Evolutionary conservation across 2,329 filamentous ascomycete species (phyloP), one percentile per base, ranked within the genome.

Genomic region (Fusarium coicis): DNA sequence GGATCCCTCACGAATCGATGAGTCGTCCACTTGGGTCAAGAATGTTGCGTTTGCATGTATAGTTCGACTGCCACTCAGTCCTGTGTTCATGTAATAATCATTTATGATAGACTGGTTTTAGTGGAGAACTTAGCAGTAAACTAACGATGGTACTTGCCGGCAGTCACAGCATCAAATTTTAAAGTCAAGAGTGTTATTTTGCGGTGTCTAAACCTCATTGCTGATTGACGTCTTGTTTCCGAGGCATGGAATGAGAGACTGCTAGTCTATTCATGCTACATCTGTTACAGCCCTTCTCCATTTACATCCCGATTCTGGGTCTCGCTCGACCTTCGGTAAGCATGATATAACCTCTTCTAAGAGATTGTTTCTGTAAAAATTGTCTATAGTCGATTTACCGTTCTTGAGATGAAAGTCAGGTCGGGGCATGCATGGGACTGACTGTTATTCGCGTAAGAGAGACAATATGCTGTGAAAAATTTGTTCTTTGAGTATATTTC

Each of bases 121-220:
- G 15, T 10, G 8, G 10, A 19, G 30, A 19, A 4, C 10, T 30
- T 5, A 10, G 3, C 7, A n/a, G 10, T 18, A 16, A 12, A 4
- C 30, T 0, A n/a, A 5, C 2, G 6, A n/a, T 30, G 3, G 0
- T 16, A 16, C 2, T 4, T 21, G 6, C 8, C 7, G 3, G 15
- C 3, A 30, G 10, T 4, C 5, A n/a, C 11, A 8, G 7, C 19
- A 30, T 0, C 4, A 2, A 2, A 30, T 11, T 3, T 2, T 16
- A 8, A 6, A n/a, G 3, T n/a, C 3, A 16, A 9, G 14, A n/a
- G 1, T 1, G 0, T 5, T 1, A 11, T 26, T 26, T 11, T 30
- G 0, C 19, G n/a, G 7, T n/a, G 19, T 6, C 4, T n/a, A 16
- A 11, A n/a, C 14, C 16, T n/a, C 5, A 18, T 18, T 50, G 10